Evolutionary conservation across 2,329 filamentous ascomycete genomes (phyloP), one percentile per base, ranked within the genome.

Genomic region (Juglanconis sp.): DNA sequence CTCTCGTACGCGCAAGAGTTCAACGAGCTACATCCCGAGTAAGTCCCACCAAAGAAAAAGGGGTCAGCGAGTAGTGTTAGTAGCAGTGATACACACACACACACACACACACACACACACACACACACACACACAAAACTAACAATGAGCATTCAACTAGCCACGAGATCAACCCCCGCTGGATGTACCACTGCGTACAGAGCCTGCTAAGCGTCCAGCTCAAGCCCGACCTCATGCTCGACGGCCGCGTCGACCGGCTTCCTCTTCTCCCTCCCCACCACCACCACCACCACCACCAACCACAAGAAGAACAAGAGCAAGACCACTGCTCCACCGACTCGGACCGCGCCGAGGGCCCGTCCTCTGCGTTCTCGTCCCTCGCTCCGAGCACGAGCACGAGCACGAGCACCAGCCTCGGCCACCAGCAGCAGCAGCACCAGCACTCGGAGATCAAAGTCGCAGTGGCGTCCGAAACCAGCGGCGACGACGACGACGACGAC

Each of bases 111-210:
- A 11, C 8, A 44, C 9, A 44, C 42, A 44, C 42, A 44, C 10
- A 3, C 8, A 17, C 11, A 17, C 4, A 24, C n/a, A 40, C 47
- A 15, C n/a, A 17, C 5, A 13, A 50, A 6, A 17, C 57, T 59
- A 13, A 59, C 38, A n/a, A 6, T 35, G 10, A 3, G 8, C 44
- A 49, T 32, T 6, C 47, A 11, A 10, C 11, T 15, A 61, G 59
- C 9, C n/a, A 47, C 2, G n/a, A 11, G 1, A 6, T 61, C 46
- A 47, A 30, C 31, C 34, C 48, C 3, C 32, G 24, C 15, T 61
- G 55, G 55, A 9, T 61, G 13, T 61, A 61, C 32, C 10, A 38
- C 50, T 15, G 51, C 7, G 56, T 61, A 7, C 59, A 59, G 24
- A 17, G 30, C 30, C 46, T 61, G 1, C 36, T 53, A 11, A 46